Base-by-base conservation (phyloP, 441 rosid species). In the Sinapis alba region DNA sequence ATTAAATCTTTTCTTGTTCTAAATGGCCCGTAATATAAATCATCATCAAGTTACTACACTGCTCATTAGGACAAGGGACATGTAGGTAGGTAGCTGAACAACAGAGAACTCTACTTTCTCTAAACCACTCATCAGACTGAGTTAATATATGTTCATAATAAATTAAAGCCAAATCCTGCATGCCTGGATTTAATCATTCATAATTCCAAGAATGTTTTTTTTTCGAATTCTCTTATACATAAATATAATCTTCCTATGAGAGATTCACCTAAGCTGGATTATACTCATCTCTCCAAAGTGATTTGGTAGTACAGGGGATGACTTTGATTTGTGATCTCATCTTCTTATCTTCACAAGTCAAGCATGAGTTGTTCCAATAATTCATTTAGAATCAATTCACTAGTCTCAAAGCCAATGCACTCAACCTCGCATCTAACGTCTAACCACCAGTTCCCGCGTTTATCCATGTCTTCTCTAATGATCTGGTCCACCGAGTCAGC, bases 361-460 rank as follows among this genome's bases (percentile, higher is more conserved):
- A 74, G 38, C 56, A 84, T 28, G 50, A 82, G 77, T 73, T 89
- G 89, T 62, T 87, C 90, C 59, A 91, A 68, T 71, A 95, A 63
- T 7, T 90, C 96, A 36, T 86, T 78, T 19, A 95, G 85, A 71
- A 93, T 87, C 64, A 78, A 68, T 34, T 88, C 90, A 68, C 87
- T 84, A 69, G 85, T 84, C 63, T 93, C 91, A 62, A 83, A 47
- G 27, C 87, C 85, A 61, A 89, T 77, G 21, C 73, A 68, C 73
- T 86, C 92, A 23, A 82, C 28, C 62, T 91, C 90, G 69, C 56
- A 65, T 26, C 82, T 84, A 36, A 82, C 82, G 81, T 90, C 90
- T 89, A 91, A 79, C 98, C 98, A 95, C 98, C 98, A 96, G n/a
- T 79, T 75, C 59, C 83, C 81, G 43, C 80, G 56, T 62, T 71